Percentiles rank a stretch among this genome's conserved stretches.
phyloP scores from a whole-genome alignment of 2,329 filamentous ascomycete species.

The Aspergillus sergii region DNA sequence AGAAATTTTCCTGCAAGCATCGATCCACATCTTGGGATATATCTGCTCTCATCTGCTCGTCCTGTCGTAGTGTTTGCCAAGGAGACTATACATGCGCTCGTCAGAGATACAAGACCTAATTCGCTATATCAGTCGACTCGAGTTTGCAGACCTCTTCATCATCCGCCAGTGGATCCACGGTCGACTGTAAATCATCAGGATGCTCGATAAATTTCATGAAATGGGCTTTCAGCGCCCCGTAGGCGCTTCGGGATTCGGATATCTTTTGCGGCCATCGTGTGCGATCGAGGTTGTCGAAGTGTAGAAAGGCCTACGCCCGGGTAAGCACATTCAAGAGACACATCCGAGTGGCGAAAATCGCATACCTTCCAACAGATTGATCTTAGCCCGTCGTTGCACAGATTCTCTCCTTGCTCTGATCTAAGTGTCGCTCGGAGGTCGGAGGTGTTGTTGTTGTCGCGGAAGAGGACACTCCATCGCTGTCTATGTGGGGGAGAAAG shows the following conservation, averaged over 20 bases:
- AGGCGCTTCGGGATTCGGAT: constrained; percentile 70
- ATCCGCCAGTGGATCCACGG: constrained; percentile 82
- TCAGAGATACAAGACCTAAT: constrained; percentile 22
- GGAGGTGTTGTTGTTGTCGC: constrained; percentile 57
- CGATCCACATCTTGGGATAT: constrained; percentile 94
- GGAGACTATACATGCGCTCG: constrained; percentile 66
- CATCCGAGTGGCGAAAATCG: constrained; percentile 2
- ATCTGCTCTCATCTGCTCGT: constrained; percentile 81
- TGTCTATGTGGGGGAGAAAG: constrained; percentile 48
- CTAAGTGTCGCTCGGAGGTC: constrained; percentile 67
- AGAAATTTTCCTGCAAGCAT: constrained; percentile 84
- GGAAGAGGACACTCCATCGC: constrained; percentile 68
- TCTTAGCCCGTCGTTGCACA: constrained; percentile 72
- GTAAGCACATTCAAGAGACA: constrained; percentile 20
- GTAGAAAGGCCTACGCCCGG: constrained; percentile 68
- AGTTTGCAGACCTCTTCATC: constrained; percentile 63
- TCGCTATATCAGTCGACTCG: constrained; percentile 46
- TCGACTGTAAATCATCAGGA: constrained; percentile 75
- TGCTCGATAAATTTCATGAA: constrained; percentile 82
- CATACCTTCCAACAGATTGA: constrained; percentile 90
- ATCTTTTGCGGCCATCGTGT: constrained; percentile 70
- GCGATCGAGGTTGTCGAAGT: constrained; percentile 69
- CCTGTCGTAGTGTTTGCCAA: constrained; percentile 82
- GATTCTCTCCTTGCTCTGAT: constrained; percentile 60
- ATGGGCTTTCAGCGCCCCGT: constrained; percentile 70